phyloP scores from a whole-genome alignment of 495 filamentous ascomycete species.

The Penicillium steckii region DNA sequence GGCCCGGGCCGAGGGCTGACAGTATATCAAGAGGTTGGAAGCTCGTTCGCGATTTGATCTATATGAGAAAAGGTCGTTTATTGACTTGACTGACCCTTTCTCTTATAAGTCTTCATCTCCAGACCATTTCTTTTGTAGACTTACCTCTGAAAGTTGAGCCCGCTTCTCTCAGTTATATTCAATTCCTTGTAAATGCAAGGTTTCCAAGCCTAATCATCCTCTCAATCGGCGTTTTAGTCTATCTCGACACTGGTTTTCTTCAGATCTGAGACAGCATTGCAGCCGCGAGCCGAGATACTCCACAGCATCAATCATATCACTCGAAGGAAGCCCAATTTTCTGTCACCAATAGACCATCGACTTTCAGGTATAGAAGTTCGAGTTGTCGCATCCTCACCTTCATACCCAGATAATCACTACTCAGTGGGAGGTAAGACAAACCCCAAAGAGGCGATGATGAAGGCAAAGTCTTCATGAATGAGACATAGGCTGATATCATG shows the following conservation, averaged over 20 bases:
- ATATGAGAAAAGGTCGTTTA: neutral
- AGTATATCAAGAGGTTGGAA: constrained; percentile 11
- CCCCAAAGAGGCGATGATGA: neutral
- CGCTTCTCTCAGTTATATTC: too few species aligned
- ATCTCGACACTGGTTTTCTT: constrained; percentile 4
- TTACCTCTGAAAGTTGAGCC: too few species aligned
- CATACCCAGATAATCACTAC: neutral
- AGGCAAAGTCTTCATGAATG: constrained; percentile 30
- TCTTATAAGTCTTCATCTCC: too few species aligned
- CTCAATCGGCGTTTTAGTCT: neutral
- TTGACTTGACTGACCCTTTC: too few species aligned
- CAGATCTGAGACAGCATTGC: constrained; percentile 29
- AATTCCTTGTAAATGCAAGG: too few species aligned
- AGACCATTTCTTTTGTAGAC: too few species aligned
- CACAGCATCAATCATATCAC: neutral
- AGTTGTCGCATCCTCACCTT: neutral
- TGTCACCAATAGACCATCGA: neutral
- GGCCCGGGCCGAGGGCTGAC: constrained; percentile 8
- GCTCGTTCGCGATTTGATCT: neutral
- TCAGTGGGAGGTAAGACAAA: neutral
- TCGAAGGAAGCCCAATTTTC: neutral
- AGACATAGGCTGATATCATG: constrained; percentile 17
- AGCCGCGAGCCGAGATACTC: constrained; percentile 2
- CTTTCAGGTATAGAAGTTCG: neutral
- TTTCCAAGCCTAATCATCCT: neutral